phyloP scores from a whole-genome alignment of 2,329 filamentous ascomycete genomes.

The Verticillium longisporum region DNA sequence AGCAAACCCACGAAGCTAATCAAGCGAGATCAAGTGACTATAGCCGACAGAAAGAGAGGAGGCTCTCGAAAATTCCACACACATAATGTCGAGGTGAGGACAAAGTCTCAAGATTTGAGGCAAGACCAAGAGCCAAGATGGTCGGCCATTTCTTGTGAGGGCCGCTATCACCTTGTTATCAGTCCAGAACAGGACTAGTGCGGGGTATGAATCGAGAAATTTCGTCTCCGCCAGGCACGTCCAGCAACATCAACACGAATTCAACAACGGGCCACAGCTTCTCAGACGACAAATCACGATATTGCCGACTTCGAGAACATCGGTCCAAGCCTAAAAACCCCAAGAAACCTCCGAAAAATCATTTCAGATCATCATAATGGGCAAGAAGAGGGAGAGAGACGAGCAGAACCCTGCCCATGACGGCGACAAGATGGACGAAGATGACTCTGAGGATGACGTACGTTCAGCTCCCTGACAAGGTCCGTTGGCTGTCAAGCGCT shows the following conservation, averaged over 20 bases:
- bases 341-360: neutral
- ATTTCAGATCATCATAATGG: slow-evolving; percentile 27
- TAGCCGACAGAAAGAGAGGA: too few species aligned
- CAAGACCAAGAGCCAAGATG: too few species aligned
- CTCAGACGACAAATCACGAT: neutral
- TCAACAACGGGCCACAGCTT: neutral
- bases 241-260: neutral
- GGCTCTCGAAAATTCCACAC: too few species aligned
- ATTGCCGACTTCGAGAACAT: neutral
- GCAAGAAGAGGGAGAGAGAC: slow-evolving; percentile 44
- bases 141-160: slow-evolving; percentile 7
- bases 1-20: too few species aligned
- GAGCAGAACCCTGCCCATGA: slow-evolving; percentile 35
- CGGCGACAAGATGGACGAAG: slow-evolving; percentile 42
- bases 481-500: slow-evolving; percentile 4
- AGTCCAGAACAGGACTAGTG: slow-evolving; percentile 26
- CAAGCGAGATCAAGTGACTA: too few species aligned
- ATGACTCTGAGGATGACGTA: slow-evolving; percentile 49
- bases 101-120: too few species aligned
- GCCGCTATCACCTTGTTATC: slow-evolving; percentile 14
- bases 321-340: too few species aligned
- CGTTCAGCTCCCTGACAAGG: slow-evolving; percentile 6
- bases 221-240: neutral
- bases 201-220: slow-evolving; percentile 23
- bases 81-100: too few species aligned